A percentile compares a stretch with the other conserved stretches of the same genome.
phyloP scores from a whole-genome alignment of 2,329 filamentous ascomycete species.

The Geosmithia flava region DNA sequence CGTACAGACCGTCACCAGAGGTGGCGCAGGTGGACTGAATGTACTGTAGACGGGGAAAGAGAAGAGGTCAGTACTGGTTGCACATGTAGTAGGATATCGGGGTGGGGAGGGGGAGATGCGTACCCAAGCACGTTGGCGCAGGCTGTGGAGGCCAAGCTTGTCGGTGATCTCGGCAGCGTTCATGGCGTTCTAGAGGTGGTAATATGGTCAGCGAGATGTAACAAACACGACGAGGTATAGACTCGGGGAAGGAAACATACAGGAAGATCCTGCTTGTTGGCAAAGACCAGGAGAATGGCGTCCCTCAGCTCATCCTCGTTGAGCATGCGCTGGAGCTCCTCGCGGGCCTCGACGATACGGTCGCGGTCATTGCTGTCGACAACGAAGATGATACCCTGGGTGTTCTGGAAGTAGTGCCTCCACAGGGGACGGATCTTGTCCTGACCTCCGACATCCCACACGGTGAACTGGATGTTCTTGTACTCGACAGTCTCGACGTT shows the following conservation, averaged over 20 bases:
- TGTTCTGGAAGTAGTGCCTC: conserved; percentile 99
- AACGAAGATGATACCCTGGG: conserved; percentile 99
- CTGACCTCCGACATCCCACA: conserved; percentile 99
- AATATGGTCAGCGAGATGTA: background rate
- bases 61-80: conserved; percentile 4
- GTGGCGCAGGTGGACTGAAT: conserved; percentile 99
- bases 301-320: conserved; percentile 98
- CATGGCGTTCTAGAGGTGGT: conserved; percentile 80
- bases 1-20: conserved; percentile 97
- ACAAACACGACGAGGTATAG: background rate
- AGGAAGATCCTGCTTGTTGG: conserved; percentile 99
- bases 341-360: conserved; percentile 91
- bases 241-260: conserved; percentile 42
- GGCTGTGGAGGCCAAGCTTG: conserved; percentile 97
- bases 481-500: conserved; percentile 99
- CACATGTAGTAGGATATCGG: background rate
- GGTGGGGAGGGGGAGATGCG: conserved; percentile 22
- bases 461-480: conserved; percentile 99
- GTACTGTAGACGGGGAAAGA: conserved; percentile 46
- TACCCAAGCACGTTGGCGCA: conserved; percentile 99
- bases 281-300: conserved; percentile 91
- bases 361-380: conserved; percentile 98
- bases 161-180: conserved; percentile 99
- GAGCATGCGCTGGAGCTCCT: conserved; percentile 95
- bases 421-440: conserved; percentile 99